Evolutionary conservation across 176 grass and related monocot genomes (phyloP).

Genomic region (Pontederia crassipes): DNA sequence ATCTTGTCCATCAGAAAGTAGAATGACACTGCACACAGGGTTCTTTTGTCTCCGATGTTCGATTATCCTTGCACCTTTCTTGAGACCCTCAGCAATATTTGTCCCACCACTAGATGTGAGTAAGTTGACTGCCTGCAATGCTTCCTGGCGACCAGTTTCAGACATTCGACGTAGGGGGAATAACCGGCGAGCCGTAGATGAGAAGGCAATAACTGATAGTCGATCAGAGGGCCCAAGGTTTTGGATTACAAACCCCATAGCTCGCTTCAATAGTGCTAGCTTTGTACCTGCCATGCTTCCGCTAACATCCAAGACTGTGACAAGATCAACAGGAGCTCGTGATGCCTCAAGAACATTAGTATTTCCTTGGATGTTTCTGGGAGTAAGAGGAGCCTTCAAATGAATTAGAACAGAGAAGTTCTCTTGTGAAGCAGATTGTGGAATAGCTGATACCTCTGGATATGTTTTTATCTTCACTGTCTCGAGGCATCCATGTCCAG

Average conservation of each 20-base stretch:
- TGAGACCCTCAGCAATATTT: constrained; percentile 57
- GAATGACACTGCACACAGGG: constrained; percentile 50
- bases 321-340: constrained; percentile 75
- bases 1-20: constrained; percentile 70
- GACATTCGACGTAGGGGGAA: constrained; percentile 70
- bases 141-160: constrained; percentile 32
- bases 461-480: constrained; percentile 56
- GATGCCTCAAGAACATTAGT: not conserved
- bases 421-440: constrained; percentile 26
- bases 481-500: constrained; percentile 7
- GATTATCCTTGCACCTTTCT: constrained; percentile 57
- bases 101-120: constrained; percentile 39
- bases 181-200: constrained; percentile 36
- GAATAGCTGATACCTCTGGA: constrained; percentile 34
- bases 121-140: constrained; percentile 51
- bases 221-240: constrained; percentile 63
- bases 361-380: not conserved
- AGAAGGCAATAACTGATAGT: constrained; percentile 58
- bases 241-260: constrained; percentile 78
- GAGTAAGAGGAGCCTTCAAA: constrained; percentile 56
- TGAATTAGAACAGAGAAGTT: constrained; percentile 61
- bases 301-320: constrained; percentile 89
- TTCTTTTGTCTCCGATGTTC: constrained; percentile 44
- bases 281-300: constrained; percentile 92
- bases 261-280: constrained; percentile 65